Percentiles rank a stretch among this genome's conserved stretches.
Evolutionary conservation across 1,284 basidiomycete species (phyloP).

Genomic region (Marasmius oreades): DNA sequence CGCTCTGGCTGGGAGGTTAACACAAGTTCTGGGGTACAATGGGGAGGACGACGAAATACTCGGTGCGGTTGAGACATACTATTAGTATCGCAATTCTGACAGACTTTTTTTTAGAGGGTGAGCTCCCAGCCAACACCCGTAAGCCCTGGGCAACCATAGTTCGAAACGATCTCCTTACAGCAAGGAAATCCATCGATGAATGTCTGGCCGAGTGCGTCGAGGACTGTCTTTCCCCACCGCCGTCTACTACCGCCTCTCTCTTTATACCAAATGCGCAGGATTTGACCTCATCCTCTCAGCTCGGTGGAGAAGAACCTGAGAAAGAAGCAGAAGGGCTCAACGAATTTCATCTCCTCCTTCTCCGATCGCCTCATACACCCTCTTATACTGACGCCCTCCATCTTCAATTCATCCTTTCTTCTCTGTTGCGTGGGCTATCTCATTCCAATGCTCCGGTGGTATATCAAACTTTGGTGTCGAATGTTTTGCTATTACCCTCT

Average conservation of each 20-base stretch:
- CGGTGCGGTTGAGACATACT: not conserved
- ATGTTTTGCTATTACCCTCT: conserved; percentile 68
- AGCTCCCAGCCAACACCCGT: not conserved
- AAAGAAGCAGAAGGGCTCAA: conserved; percentile 38
- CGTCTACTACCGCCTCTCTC: not conserved
- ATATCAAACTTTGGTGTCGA: conserved; percentile 67
- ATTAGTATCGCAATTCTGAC: not conserved
- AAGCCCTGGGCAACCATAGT: not conserved
- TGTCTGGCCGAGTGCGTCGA: conserved; percentile 25
- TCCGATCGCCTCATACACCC: not conserved
- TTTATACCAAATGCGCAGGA: not conserved
- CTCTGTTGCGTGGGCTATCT: conserved; percentile 24
- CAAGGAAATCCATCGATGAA: conserved; percentile 8
- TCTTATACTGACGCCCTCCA: conserved; percentile 55
- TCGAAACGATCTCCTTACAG: conserved; percentile 5
- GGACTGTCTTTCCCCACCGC: conserved; percentile 49
- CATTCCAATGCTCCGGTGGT: conserved; percentile 12
- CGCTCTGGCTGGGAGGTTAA: conserved; percentile 28
- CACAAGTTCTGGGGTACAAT: not conserved
- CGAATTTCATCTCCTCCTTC: not conserved
- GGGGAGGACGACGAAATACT: conserved; percentile 38
- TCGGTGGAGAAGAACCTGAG: conserved; percentile 23
- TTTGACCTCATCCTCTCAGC: not conserved
- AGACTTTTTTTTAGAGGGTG: not conserved
- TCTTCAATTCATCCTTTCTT: conserved; percentile 67